These are phyloP conservation scores for Solanum infundibuliforme DNA, from an alignment of 257 asterid genomes.

Conservation along the genomic window DNA sequence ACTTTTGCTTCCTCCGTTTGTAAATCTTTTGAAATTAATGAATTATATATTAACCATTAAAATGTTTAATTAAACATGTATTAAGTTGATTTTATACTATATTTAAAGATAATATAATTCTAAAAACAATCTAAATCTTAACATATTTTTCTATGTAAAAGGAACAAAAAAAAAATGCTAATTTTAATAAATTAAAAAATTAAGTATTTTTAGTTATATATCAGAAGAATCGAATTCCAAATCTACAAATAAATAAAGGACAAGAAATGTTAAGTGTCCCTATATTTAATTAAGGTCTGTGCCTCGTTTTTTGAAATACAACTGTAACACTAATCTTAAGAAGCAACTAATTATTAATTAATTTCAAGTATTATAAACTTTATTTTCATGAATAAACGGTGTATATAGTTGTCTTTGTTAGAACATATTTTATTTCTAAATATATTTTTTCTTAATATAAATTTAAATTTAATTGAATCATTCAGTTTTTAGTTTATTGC, in stretches of 20 bases:
- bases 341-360: neutral
- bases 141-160: neutral
- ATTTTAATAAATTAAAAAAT: neutral
- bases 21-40: neutral
- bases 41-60: neutral
- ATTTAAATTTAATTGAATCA: neutral
- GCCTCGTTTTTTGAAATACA: neutral
- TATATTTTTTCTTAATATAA: neutral
- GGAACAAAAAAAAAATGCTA: neutral
- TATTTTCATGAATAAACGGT: neutral
- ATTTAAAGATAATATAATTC: neutral
- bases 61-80: neutral
- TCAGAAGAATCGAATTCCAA: accelerated
- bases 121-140: neutral
- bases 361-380: neutral
- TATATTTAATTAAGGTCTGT: neutral
- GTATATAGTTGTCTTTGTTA: neutral
- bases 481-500: too few species aligned
- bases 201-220: neutral
- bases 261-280: neutral
- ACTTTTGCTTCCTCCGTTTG: neutral
- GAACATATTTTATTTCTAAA: neutral
- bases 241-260: neutral
- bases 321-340: neutral
- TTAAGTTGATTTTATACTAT: neutral